Conservation (phyloP, 2,329 filamentous ascomycete species). For the Nigrospora osmanthi region DNA sequence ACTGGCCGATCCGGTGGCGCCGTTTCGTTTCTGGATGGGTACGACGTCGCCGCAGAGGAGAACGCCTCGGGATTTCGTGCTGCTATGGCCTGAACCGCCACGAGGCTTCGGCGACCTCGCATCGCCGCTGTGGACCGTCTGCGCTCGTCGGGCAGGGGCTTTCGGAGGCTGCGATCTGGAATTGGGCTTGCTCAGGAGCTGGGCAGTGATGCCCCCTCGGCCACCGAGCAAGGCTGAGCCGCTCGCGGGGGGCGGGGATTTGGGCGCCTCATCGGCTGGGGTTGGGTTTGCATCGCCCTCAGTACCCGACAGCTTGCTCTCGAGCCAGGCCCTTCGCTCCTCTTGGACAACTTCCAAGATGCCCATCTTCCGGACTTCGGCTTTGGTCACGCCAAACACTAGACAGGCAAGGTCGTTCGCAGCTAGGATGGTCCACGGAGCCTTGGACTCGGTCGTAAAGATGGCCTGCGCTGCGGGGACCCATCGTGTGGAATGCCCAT, state of each 20-base stretch:
- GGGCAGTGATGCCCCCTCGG: constrained; percentile 71
- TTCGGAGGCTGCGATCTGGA: constrained; percentile 49
- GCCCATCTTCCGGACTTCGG: constrained; percentile 88
- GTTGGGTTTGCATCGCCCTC: constrained; percentile 36
- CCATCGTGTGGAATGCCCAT: constrained; percentile 86
- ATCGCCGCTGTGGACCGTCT: constrained; percentile 54
- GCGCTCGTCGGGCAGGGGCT: constrained; percentile 49
- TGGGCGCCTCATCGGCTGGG: constrained; percentile 22
- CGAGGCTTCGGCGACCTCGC: constrained; percentile 46
- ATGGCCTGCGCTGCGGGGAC: constrained; percentile 90
- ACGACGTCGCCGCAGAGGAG: constrained; percentile 96
- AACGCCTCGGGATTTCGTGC: constrained; percentile 77
- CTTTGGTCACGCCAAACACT: constrained; percentile 97
- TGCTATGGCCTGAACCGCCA: constrained; percentile 53
- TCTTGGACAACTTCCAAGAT: constrained; percentile 92
- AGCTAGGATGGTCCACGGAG: constrained; percentile 92
- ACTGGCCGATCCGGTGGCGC: constrained; percentile 83
- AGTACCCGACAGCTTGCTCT: constrained; percentile 68
- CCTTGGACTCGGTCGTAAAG: constrained; percentile 86
- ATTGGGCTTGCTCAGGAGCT: constrained; percentile 76
- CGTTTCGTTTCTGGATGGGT: constrained; percentile 93
- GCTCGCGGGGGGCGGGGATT: constrained; percentile 29
- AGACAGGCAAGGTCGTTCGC: constrained; percentile 95
- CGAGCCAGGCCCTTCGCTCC: constrained; percentile 82
- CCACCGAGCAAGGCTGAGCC: constrained; percentile 58